These are phyloP conservation scores for Gypsophila paniculata DNA, from an alignment of 179 eudicot species.

Conservation along the genomic window DNA sequence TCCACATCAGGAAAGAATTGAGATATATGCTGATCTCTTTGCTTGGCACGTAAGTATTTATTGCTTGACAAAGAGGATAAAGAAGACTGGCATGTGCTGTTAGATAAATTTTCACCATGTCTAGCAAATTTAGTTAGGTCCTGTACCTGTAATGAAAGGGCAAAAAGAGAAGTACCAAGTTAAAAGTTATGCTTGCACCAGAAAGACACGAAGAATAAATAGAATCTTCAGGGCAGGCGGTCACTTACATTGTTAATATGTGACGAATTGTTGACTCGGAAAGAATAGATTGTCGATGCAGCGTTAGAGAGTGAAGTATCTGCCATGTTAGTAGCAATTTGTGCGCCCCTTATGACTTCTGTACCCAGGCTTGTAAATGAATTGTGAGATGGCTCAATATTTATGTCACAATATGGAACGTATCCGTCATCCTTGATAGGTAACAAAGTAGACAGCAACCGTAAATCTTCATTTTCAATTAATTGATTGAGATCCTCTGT, in stretches of 20 bases:
- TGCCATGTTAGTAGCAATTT: constrained; percentile 27
- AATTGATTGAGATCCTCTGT: constrained; percentile 38
- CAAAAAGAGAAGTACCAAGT: neutral
- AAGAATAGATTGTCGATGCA: constrained; percentile 46
- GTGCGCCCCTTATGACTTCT: constrained; percentile 22
- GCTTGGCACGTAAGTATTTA: constrained; percentile 27
- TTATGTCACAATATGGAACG: constrained; percentile 57
- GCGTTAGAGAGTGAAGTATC: constrained; percentile 52
- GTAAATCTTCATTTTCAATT: constrained; percentile 37
- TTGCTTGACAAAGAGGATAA: constrained; percentile 23
- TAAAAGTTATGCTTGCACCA: neutral
- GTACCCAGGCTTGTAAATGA: constrained; percentile 14
- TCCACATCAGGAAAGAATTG: constrained; percentile 31
- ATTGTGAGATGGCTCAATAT: constrained; percentile 28
- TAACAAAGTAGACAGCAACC: constrained; percentile 32
- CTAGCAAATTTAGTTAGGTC: constrained; percentile 24
- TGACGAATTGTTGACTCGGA: constrained; percentile 28
- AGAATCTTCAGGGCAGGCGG: neutral
- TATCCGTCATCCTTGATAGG: constrained; percentile 53
- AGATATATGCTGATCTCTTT: constrained; percentile 21
- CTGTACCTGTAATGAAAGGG: constrained; percentile 33
- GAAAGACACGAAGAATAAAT: neutral
- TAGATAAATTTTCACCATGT: constrained; percentile 28
- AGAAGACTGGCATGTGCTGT: constrained; percentile 30
- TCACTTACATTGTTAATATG: constrained; percentile 39